Evolutionary conservation across 2,329 filamentous ascomycete species (phyloP).

Genomic region (Calonectria honghensis): DNA sequence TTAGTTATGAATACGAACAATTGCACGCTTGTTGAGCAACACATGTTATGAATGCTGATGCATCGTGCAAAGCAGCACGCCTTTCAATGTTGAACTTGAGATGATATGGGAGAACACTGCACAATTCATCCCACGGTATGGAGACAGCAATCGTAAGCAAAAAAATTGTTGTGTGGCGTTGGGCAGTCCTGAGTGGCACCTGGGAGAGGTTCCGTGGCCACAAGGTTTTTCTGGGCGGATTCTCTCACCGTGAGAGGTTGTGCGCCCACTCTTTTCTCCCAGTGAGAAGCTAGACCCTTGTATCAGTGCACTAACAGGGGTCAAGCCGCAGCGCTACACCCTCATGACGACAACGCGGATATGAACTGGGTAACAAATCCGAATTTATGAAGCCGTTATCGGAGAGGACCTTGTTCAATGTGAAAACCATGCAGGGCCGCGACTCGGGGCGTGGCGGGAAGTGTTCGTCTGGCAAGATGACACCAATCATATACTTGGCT

Average conservation of each 20-base stretch:
- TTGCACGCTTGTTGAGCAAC: too few species aligned
- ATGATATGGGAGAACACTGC: too few species aligned
- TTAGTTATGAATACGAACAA: background rate
- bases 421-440: accelerated
- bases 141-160: too few species aligned
- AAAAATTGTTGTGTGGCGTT: too few species aligned
- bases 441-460: too few species aligned
- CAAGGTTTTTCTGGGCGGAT: background rate
- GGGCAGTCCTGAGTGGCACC: background rate
- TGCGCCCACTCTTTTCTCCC: background rate
- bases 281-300: constrained; percentile 18
- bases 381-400: background rate
- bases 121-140: too few species aligned
- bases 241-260: constrained; percentile 1
- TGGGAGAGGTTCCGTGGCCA: background rate
- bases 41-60: too few species aligned
- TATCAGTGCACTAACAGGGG: background rate
- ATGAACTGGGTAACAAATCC: background rate
- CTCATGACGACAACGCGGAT: background rate
- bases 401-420: background rate
- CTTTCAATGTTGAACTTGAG: too few species aligned
- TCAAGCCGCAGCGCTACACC: background rate
- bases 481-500: accelerated
- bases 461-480: background rate
- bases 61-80: too few species aligned